Evolutionary conservation across 1,139 yeast genomes (phyloP).

Genomic region (Blastobotrys illinoisensis): DNA sequence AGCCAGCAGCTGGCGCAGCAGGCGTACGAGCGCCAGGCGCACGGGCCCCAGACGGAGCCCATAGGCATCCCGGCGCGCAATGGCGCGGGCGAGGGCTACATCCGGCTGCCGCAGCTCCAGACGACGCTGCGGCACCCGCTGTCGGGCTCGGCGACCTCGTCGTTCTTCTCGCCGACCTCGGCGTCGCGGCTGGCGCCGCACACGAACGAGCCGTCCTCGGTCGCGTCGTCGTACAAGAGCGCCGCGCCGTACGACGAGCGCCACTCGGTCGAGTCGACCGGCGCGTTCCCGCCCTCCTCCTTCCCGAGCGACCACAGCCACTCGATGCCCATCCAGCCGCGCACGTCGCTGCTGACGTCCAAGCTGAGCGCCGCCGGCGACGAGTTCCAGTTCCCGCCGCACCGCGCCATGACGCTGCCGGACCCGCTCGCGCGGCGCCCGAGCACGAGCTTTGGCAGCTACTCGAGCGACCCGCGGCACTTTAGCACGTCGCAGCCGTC

Average conservation of each 20-base stretch:
- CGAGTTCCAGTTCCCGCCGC: background rate
- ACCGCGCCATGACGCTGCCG: background rate
- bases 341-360: background rate
- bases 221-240: conserved; percentile 28
- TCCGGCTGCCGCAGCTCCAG: conserved; percentile 7
- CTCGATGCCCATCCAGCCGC: background rate
- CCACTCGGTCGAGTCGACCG: background rate
- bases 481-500: background rate
- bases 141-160: conserved; percentile 15
- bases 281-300: background rate
- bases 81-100: background rate
- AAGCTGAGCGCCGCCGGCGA: background rate
- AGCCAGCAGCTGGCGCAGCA: conserved; percentile 18
- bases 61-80: conserved; percentile 18
- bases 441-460: background rate
- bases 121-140: conserved; percentile 9
- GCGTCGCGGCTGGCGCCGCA: conserved; percentile 26
- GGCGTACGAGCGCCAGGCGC: conserved; percentile 15
- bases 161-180: conserved; percentile 26
- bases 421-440: background rate
- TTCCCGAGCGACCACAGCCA: background rate
- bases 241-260: conserved; percentile 11
- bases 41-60: conserved; percentile 16
- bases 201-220: conserved; percentile 30
- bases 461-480: background rate